Conservation (phyloP, 1,284 basidiomycete species). For the Moniliophthora roreri region DNA sequence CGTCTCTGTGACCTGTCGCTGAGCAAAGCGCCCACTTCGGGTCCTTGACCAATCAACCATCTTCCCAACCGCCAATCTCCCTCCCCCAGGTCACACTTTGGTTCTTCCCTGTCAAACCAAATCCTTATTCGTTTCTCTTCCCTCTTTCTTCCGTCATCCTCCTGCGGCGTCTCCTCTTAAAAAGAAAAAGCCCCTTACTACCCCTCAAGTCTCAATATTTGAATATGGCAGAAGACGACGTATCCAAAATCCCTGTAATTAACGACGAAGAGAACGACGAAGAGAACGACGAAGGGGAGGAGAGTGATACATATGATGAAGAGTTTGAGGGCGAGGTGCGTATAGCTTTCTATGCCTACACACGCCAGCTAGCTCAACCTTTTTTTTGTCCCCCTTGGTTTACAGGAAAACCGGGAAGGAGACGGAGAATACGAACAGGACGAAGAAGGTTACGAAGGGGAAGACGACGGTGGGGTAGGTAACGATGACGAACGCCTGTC, state of each 20-base stretch:
- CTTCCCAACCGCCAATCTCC: too few species aligned
- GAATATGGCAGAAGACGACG: neutral
- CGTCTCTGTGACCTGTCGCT: neutral
- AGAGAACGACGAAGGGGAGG: constrained; percentile 15
- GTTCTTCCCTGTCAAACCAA: too few species aligned
- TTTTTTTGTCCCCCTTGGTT: neutral
- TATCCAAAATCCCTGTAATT: too few species aligned
- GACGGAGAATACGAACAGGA: constrained; percentile 6
- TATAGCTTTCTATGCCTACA: neutral
- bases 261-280: constrained; percentile 7
- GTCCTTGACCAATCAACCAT: too few species aligned
- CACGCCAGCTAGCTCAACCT: neutral
- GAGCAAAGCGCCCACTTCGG: neutral
- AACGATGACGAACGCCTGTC: neutral
- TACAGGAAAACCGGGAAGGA: neutral
- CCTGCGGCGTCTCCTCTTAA: too few species aligned
- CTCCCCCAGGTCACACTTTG: too few species aligned
- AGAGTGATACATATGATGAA: constrained; percentile 15
- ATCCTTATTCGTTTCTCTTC: too few species aligned
- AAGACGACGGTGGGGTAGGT: neutral
- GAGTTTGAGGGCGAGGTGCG: constrained; percentile 14
- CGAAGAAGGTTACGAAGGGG: constrained; percentile 5
- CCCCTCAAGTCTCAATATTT: neutral
- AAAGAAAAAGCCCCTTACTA: too few species aligned
- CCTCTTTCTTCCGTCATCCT: too few species aligned